Conservation (phyloP, 176 grass and related monocot species). For the bread wheat (Triticum aestivum) region DNA sequence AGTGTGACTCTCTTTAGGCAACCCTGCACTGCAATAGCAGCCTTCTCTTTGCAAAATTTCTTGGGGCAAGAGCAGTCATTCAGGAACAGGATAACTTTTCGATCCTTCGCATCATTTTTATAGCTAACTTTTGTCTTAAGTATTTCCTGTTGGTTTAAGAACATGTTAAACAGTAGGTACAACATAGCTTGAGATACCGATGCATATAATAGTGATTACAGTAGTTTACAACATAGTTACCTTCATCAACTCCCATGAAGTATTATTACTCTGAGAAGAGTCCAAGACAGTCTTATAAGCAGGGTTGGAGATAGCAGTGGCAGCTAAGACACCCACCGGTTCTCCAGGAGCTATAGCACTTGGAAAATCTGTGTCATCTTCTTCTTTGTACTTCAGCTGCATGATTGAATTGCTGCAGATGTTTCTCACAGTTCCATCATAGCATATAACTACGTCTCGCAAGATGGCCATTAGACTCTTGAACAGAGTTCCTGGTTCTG, state of each 20-base stretch:
- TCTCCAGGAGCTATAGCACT: constrained; percentile 69
- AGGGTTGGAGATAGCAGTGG: constrained; percentile 86
- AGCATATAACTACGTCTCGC: constrained; percentile 86
- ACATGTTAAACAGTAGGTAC: constrained; percentile 14
- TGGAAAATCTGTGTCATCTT: constrained; percentile 30
- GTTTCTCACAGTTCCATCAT: constrained; percentile 91
- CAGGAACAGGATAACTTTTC: constrained; percentile 77
- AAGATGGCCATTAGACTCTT: constrained; percentile 94
- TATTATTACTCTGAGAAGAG: constrained; percentile 92
- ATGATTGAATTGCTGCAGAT: constrained; percentile 81
- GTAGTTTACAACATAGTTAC: constrained; percentile 32
- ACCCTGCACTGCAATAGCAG: constrained; percentile 71
- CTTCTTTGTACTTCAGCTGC: constrained; percentile 68
- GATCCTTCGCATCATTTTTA: constrained; percentile 66
- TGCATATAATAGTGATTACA: constrained; percentile 23
- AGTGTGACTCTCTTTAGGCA: constrained; percentile 71
- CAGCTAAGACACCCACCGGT: constrained; percentile 95
- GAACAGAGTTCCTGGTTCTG: constrained; percentile 86
- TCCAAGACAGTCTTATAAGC: constrained; percentile 92
- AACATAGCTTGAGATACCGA: constrained; percentile 20
- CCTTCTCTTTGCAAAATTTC: constrained; percentile 91
- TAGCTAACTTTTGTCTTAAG: constrained; percentile 55
- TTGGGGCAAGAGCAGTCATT: constrained; percentile 82
- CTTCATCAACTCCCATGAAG: constrained; percentile 97
- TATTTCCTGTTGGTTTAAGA: constrained; percentile 60